A percentile compares a stretch with the other conserved stretches of the same genome.
phyloP scores from a whole-genome alignment of 2,329 filamentous ascomycete species.

The Cladosporium austrohemisphaericum region DNA sequence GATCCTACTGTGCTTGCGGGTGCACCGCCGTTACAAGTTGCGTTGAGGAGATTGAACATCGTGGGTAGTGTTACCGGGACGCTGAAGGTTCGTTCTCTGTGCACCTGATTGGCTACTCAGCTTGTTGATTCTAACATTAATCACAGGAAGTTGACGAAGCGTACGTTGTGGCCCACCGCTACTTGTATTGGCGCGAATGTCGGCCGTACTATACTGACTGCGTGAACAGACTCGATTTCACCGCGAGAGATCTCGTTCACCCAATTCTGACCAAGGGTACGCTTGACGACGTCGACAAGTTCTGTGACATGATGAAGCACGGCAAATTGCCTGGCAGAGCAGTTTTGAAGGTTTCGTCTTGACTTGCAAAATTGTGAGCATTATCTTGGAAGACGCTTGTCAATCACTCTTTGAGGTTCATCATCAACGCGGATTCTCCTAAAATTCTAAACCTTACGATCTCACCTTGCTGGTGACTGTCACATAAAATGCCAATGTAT shows the following conservation, averaged over 20 bases:
- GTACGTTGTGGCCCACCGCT: too few relatives aligned
- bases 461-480: too few relatives aligned
- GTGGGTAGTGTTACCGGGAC: slow-evolving; percentile 43
- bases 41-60: slow-evolving; percentile 40
- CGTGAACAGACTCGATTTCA: slow-evolving; percentile 35
- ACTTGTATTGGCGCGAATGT: too few relatives aligned
- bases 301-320: slow-evolving; percentile 37
- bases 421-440: too few relatives aligned
- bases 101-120: background rate
- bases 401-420: too few relatives aligned
- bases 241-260: slow-evolving; percentile 40
- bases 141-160: slow-evolving; percentile 42
- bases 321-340: slow-evolving; percentile 41
- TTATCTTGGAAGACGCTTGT: too few relatives aligned
- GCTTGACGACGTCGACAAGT: slow-evolving; percentile 38
- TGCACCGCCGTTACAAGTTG: slow-evolving; percentile 37
- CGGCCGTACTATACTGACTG: background rate
- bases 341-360: slow-evolving; percentile 38
- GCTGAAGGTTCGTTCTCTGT: slow-evolving; percentile 29
- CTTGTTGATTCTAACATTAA: slow-evolving; percentile 6
- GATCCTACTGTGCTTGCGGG: slow-evolving; percentile 35
- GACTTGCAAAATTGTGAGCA: background rate
- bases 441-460: too few relatives aligned
- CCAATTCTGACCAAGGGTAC: slow-evolving; percentile 39
- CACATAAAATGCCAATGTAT: too few relatives aligned